Conservation (phyloP, 2,329 filamentous ascomycete genomes). For the Apiospora pterosperma region DNA sequence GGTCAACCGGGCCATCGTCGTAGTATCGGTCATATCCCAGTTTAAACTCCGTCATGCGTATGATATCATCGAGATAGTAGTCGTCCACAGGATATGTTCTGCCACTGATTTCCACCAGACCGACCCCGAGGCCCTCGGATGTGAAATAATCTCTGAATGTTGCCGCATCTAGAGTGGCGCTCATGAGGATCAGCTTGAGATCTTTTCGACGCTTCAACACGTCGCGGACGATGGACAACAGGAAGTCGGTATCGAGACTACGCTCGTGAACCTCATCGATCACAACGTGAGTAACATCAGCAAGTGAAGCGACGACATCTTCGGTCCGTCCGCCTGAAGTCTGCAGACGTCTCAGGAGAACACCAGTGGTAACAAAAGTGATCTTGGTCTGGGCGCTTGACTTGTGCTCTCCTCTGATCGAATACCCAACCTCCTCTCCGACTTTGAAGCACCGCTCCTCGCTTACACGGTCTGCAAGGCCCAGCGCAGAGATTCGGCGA, state of each 20-base stretch:
- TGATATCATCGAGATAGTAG: conserved; percentile 83
- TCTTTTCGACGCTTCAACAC: conserved; percentile 72
- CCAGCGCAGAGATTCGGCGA: conserved; percentile 87
- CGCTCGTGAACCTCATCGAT: conserved; percentile 97
- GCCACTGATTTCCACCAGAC: conserved; percentile 80
- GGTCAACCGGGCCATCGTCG: conserved; percentile 39
- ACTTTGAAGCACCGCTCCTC: conserved; percentile 82
- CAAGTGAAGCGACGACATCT: conserved; percentile 76
- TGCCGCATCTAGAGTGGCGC: conserved; percentile 85
- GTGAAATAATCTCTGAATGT: conserved; percentile 85
- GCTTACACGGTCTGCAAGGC: conserved; percentile 89
- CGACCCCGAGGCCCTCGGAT: conserved; percentile 63
- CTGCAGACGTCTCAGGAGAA: conserved; percentile 85
- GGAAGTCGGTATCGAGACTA: conserved; percentile 90
- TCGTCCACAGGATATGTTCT: conserved; percentile 88
- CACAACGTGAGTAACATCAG: conserved; percentile 89
- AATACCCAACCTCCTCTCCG: conserved; percentile 86
- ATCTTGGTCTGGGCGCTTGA: conserved; percentile 74
- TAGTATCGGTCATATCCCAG: conserved; percentile 23
- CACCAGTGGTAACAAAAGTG: conserved; percentile 94
- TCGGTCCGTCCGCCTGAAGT: conserved; percentile 78
- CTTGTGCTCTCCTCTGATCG: conserved; percentile 86
- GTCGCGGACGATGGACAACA: conserved; percentile 82
- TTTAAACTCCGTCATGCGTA: conserved; percentile 73
- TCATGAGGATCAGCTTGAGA: conserved; percentile 92